phyloP scores from a whole-genome alignment of 2,329 filamentous ascomycete species.

The Malbranchea cinnamomea region DNA sequence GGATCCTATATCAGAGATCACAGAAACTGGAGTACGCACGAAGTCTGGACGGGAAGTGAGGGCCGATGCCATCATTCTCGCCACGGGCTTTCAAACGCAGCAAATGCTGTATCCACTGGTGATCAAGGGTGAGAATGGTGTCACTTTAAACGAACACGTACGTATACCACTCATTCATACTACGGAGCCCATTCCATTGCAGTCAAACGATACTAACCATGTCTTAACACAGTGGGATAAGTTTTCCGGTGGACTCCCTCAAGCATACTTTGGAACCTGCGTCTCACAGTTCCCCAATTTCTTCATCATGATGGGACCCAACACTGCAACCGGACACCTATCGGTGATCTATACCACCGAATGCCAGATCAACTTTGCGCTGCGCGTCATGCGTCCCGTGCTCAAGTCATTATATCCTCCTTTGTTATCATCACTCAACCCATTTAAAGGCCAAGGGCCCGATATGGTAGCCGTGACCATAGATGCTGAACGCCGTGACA shows the following conservation, averaged over 20 bases:
- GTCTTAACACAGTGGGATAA: conserved; percentile 23
- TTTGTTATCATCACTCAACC: conserved; percentile 12
- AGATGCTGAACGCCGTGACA: conserved; percentile 22
- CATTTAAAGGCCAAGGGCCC: conserved; percentile 7
- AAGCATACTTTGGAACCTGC: conserved; percentile 37
- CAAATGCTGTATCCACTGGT: conserved; percentile 34
- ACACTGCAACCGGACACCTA: conserved; percentile 35
- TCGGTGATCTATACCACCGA: conserved; percentile 37
- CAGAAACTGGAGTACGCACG: conserved; percentile 24
- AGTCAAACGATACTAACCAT: not conserved
- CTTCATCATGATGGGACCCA: conserved; percentile 32
- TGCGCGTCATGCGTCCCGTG: conserved; percentile 30
- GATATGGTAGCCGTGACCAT: conserved; percentile 23
- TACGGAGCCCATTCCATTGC: conserved; percentile 19
- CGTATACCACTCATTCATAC: conserved; percentile 12
- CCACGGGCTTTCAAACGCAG: conserved; percentile 36
- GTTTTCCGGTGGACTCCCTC: conserved; percentile 20
- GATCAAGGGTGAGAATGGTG: conserved; percentile 29
- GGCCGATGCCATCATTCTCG: conserved; percentile 35
- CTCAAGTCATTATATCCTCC: conserved; percentile 18
- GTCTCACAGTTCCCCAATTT: conserved; percentile 34
- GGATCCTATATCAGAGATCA: conserved; percentile 28
- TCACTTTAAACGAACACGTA: conserved; percentile 17
- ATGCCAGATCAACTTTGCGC: conserved; percentile 36
- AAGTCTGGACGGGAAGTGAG: conserved; percentile 22